These are phyloP conservation scores for Tympanopsis confertula DNA, from an alignment of 2,329 filamentous ascomycete species.

Conservation along the genomic window DNA sequence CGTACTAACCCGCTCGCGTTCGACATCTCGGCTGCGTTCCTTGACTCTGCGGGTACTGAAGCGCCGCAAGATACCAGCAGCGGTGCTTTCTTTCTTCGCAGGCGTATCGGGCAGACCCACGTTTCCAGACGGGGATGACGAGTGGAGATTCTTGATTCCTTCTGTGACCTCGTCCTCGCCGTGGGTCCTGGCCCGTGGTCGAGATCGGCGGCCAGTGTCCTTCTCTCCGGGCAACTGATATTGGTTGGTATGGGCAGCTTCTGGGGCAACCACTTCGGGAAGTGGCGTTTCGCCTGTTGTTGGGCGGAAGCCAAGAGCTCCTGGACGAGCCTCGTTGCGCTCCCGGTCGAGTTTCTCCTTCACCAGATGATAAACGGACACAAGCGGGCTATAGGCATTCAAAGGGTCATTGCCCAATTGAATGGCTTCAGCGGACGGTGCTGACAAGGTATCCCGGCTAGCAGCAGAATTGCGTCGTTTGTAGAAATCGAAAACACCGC, in stretches of 20 bases:
- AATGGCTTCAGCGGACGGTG: slow-evolving; percentile 76
- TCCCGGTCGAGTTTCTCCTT: slow-evolving; percentile 86
- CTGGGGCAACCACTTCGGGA: slow-evolving; percentile 68
- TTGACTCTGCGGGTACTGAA: slow-evolving; percentile 78
- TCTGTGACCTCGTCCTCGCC: slow-evolving; percentile 85
- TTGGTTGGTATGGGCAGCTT: slow-evolving; percentile 79
- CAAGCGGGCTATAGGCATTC: slow-evolving; percentile 82
- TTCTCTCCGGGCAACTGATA: slow-evolving; percentile 87
- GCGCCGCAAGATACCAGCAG: slow-evolving; percentile 70
- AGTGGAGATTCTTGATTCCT: slow-evolving; percentile 53
- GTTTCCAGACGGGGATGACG: slow-evolving; percentile 25
- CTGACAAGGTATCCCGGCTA: slow-evolving; percentile 76
- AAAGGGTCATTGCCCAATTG: slow-evolving; percentile 74
- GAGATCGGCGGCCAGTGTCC: slow-evolving; percentile 69
- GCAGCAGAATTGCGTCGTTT: slow-evolving; percentile 81
- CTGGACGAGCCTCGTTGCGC: slow-evolving; percentile 32
- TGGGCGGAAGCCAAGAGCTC: background rate
- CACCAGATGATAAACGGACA: slow-evolving; percentile 95
- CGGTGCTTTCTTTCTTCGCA: slow-evolving; percentile 75
- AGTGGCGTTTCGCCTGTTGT: background rate
- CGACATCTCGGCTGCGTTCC: slow-evolving; percentile 23
- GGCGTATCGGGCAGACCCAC: slow-evolving; percentile 44
- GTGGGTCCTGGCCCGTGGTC: slow-evolving; percentile 81
- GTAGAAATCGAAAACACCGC: slow-evolving; percentile 94
- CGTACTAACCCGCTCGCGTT: slow-evolving; percentile 44